Evolutionary conservation across 495 filamentous ascomycete genomes (phyloP), one percentile per base, ranked within the genome.

Genomic region (Aspergillus incahuasiensis): DNA sequence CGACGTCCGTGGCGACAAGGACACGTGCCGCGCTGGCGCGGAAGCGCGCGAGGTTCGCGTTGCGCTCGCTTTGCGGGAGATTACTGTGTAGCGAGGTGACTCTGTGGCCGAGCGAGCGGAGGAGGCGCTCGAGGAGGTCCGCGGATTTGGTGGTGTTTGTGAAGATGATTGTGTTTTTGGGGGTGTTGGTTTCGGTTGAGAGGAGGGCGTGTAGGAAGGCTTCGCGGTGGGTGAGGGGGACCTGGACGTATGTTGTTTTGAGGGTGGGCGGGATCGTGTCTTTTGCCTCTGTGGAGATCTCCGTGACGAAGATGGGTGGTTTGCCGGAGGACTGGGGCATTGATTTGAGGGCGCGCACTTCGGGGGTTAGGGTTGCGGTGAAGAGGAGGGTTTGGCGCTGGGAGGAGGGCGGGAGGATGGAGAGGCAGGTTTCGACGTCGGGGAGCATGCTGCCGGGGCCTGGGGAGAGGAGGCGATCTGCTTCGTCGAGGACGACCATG

Each of bases 401-500:
- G 2, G 75, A 65, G 0, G 79, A 71, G 0, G 90, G 82, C 1
- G 94, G 92, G 1, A 97, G 81, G 2, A 84, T 82, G 5, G 79
- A 82, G 4, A 99, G 77, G 65, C 92, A 96, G 43, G 87, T 90
- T 63, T 91, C 91, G 1, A 99, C 82, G 68, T 97, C 94, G 20
- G 88, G 84, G n/a, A 96, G 78, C 91, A 95, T 95, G 73, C 86
- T 90, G 11, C 91, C 91, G 5, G 78, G 76, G 30, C 82, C 85
- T 22, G 83, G 79, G 22, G 88, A 82, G 16, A 99, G 79, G 19
- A 99, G 79, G 39, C 95, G 84, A 72, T 99, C 94, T 21, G 94
- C 94, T 77, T 99, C 94, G 71, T 99, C 94, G 38, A 99, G 84
- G 0, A 99, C 89, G 5, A 97, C 88, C 72, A 92, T 88, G 25